These are phyloP conservation scores for Pseudonitzschia pungens DNA, from an alignment of 108 stramenopile species.

Conservation along the genomic window DNA sequence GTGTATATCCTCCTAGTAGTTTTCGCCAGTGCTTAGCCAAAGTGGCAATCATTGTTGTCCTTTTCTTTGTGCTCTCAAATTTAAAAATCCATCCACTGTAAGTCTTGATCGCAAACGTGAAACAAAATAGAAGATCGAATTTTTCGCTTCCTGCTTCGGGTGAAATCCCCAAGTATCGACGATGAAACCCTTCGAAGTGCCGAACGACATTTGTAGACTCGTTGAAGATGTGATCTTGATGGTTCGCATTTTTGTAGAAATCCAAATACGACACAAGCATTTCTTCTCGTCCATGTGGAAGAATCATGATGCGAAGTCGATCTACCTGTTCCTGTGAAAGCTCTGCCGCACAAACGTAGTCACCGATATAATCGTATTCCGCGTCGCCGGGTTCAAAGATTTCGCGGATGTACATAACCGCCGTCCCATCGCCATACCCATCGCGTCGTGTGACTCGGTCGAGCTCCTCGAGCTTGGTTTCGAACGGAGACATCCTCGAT, in stretches of 20 bases:
- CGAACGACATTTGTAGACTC: slow-evolving; percentile 8
- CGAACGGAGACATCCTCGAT: slow-evolving; percentile 15
- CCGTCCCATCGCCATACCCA: slow-evolving; percentile 14
- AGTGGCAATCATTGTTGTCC: slow-evolving; percentile 11
- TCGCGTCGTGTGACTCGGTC: slow-evolving; percentile 15
- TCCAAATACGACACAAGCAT: slow-evolving; percentile 15
- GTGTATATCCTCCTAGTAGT: slow-evolving; percentile 1
- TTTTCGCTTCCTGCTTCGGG: not conserved
- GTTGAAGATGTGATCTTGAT: slow-evolving; percentile 11
- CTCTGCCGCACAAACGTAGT: slow-evolving; percentile 13
- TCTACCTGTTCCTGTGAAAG: slow-evolving; percentile 20
- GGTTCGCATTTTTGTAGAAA: slow-evolving; percentile 14
- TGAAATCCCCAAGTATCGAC: slow-evolving; percentile 13
- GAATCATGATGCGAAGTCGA: slow-evolving; percentile 17
- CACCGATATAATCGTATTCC: slow-evolving; percentile 17
- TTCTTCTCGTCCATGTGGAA: slow-evolving; percentile 17
- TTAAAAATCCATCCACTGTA: slow-evolving; percentile 24
- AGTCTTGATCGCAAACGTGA: slow-evolving; percentile 18
- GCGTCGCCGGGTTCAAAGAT: slow-evolving; percentile 27
- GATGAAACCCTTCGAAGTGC: slow-evolving; percentile 16
- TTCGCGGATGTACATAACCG: slow-evolving; percentile 27
- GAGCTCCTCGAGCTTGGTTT: slow-evolving; percentile 8
- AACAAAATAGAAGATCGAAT: slow-evolving; percentile 23
- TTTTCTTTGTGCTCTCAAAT: slow-evolving; percentile 10
- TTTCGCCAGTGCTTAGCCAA: slow-evolving; percentile 24